Base-by-base conservation (phyloP, 208 protist species). In the Tetramitus jugosus region DNA sequence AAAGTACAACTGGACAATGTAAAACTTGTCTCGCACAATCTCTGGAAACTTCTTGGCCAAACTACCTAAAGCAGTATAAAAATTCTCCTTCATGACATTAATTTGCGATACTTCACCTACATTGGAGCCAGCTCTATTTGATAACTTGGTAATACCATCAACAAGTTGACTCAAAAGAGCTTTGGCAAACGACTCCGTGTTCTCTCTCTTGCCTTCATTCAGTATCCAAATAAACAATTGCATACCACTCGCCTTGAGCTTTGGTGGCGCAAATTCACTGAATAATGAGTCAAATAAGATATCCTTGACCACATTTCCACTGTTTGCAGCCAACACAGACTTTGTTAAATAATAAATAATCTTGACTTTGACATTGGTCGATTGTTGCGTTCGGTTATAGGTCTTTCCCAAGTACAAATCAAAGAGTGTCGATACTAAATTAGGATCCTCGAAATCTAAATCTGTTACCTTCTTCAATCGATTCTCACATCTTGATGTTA, bases 171-270 rank as follows among this genome's bases (percentile, higher is more conserved):
- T 39, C 4, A 37, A 69, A 10, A 71, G 13, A 29, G 7, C 3
- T 49, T 45, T n/a, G 8, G 35, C 29, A 49, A n/a, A 42, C 26
- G 35, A 46, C 3, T 42, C 40, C 2, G 6, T 17, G 35, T 65
- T 29, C 2, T 40, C 23, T 3, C 7, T 40, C 6, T 4, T 46
- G 1, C 39, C 64, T 33, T 71, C 23, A 17, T 71, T 35, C 31
- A 71, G n/a, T 2, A 49, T 31, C 64, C 35, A 71, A 35, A 71
- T 49, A n/a, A 71, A 71, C 3, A 71, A 71, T 71, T 71, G 64
- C 64, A 71, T 71, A 33, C 64, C 64, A 33, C 29, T n/a, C 6
- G 7, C 35, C 33, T 39, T 43, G 20, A 71, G 31, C 49, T 71
- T 71, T n/a, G 33, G 29, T 33, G 14, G 8, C 7, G 39, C 17